phyloP scores from a whole-genome alignment of 2,329 filamentous ascomycete species.

The Cercospora janseana region DNA sequence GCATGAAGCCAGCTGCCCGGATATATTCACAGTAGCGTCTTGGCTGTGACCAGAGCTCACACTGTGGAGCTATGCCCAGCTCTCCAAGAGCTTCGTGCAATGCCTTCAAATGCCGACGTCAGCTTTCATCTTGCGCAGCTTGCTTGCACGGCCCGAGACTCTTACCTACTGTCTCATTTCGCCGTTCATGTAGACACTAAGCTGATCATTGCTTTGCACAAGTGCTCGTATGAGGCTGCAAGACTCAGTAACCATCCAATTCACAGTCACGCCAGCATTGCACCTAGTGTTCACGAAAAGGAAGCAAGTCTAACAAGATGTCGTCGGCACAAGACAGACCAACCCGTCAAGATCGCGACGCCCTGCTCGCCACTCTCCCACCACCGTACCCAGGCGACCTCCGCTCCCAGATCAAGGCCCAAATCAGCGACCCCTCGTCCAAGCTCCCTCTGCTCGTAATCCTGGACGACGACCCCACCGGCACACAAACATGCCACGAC shows the following conservation, averaged over 20 bases:
- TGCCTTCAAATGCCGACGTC: constrained; percentile 15
- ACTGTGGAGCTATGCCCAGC: constrained; percentile 9
- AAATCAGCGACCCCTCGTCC: constrained; percentile 5
- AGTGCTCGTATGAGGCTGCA: too few relatives aligned
- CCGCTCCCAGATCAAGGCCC: constrained; percentile 13
- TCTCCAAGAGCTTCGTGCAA: constrained; percentile 6
- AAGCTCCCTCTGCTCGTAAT: constrained; percentile 15
- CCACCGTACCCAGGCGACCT: constrained; percentile 14
- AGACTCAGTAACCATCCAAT: too few relatives aligned
- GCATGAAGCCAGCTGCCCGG: too few relatives aligned
- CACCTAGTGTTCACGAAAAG: too few relatives aligned
- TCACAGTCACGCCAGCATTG: too few relatives aligned
- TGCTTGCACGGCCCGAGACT: constrained; percentile 7
- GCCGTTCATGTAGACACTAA: background rate
- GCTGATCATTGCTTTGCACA: too few relatives aligned
- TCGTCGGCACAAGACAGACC: background rate
- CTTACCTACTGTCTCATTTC: background rate
- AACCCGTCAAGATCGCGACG: constrained; percentile 7
- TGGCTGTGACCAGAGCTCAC: constrained; percentile 1
- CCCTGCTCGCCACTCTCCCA: constrained; percentile 15
- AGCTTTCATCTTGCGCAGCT: background rate
- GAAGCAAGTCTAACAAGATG: too few relatives aligned
- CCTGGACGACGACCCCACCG: constrained; percentile 41
- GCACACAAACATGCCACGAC: constrained; percentile 62
- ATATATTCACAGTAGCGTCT: background rate